Evolutionary conservation across 805 yeast species (phyloP).

Genomic region (Ogataea sp.): DNA sequence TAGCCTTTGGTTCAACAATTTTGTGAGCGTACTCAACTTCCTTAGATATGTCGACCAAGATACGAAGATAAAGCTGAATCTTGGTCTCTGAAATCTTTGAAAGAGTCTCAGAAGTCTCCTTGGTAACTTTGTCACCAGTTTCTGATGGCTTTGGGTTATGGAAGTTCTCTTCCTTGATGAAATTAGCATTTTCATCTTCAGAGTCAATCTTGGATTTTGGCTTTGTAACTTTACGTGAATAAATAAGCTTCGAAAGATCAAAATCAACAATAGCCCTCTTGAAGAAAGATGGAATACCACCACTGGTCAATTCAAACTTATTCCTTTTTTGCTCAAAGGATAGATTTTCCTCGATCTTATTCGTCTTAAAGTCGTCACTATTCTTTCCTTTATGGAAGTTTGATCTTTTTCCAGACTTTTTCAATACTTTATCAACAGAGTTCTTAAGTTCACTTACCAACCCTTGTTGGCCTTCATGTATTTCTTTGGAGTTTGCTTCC

Average conservation of each 20-base stretch:
- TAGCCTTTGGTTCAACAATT: constrained; percentile 18
- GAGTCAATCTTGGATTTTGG: not conserved
- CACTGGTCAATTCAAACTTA: constrained; percentile 22
- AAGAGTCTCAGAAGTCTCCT: no score
- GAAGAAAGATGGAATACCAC: constrained; percentile 7
- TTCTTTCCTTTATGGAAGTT: not conserved
- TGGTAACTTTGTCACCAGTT: no score
- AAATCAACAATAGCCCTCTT: not conserved
- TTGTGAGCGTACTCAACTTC: constrained; percentile 20
- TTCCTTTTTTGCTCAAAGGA: constrained; percentile 12
- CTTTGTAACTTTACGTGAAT: not conserved
- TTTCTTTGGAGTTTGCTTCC: no score
- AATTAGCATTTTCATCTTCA: no score
- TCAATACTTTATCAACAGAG: no score
- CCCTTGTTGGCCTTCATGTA: not conserved
- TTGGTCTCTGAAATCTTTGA: not conserved
- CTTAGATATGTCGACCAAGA: constrained; percentile 16
- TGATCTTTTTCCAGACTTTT: not conserved
- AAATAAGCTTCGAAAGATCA: not conserved
- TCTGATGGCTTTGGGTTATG: no score
- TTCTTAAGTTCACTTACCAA: no score
- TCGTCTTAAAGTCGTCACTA: not conserved
- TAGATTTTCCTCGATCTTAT: constrained; percentile 1
- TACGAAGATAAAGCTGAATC: not conserved
- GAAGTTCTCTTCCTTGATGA: no score